phyloP scores from a whole-genome alignment of 78 protist genomes.

The Diacronema lutheri region DNA sequence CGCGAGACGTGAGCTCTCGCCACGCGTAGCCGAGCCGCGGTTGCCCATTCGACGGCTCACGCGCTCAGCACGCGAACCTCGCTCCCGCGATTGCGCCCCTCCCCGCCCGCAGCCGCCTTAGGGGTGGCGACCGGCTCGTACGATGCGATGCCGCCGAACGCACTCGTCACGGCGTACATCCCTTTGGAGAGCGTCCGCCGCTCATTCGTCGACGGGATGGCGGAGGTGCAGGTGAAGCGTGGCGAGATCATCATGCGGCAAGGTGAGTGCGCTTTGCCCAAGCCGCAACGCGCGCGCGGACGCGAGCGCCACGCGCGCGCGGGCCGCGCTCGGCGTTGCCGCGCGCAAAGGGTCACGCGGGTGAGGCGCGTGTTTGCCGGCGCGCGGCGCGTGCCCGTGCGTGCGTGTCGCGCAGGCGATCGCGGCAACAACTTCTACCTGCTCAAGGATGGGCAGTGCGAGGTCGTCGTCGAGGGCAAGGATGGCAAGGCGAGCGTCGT shows the following conservation, averaged over 20 bases:
- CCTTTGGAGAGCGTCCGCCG: background rate
- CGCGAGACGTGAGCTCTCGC: too few species aligned
- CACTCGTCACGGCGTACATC: background rate
- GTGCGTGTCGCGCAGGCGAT: conserved; percentile 8
- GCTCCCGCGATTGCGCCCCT: too few species aligned
- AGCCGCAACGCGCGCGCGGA: too few species aligned
- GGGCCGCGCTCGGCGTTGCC: background rate
- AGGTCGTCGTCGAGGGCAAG: background rate
- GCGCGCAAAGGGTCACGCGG: too few species aligned
- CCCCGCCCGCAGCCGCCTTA: background rate
- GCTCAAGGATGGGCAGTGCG: conserved; percentile 22
- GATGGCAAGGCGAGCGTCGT: background rate
- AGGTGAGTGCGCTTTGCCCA: conserved; percentile 3
- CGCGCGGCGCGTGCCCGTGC: background rate
- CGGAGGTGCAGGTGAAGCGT: background rate
- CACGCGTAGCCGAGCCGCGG: too few species aligned
- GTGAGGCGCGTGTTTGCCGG: too few species aligned
- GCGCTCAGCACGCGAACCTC: too few species aligned
- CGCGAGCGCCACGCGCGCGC: background rate
- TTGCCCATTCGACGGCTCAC: too few species aligned
- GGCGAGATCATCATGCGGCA: conserved; percentile 37
- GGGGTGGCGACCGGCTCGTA: background rate
- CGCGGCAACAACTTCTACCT: conserved; percentile 40
- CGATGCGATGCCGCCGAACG: background rate
- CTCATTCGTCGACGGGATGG: conserved; percentile 15